phyloP scores from a whole-genome alignment of 345 rosid species.

The Arabis alpina region DNA sequence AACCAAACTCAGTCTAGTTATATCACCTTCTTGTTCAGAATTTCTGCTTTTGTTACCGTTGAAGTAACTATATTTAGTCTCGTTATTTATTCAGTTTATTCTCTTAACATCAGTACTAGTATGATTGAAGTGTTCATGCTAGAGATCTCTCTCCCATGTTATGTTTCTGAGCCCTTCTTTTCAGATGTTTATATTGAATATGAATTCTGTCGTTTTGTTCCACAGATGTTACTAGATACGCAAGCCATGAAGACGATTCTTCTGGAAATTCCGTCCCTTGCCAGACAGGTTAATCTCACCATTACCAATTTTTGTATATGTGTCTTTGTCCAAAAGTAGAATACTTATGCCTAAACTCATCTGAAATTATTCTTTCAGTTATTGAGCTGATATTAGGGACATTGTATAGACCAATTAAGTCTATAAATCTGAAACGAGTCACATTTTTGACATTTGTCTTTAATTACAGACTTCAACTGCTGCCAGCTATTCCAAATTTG shows the following conservation, averaged over 20 bases:
- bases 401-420: neutral
- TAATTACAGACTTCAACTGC: conserved; percentile 72
- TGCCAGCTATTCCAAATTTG: conserved; percentile 90
- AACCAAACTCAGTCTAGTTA: conserved; percentile 9
- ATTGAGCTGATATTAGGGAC: neutral
- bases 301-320: conserved; percentile 19
- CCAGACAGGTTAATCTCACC: conserved; percentile 72
- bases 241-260: conserved; percentile 98
- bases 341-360: too few relatives aligned
- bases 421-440: neutral
- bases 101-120: too few relatives aligned
- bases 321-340: too few relatives aligned
- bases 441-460: neutral
- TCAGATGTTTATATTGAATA: conserved; percentile 15
- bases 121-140: too few relatives aligned
- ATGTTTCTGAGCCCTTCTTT: conserved; percentile 20
- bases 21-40: neutral
- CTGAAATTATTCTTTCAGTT: too few relatives aligned
- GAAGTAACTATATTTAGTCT: neutral
- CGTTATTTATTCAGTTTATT: neutral
- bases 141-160: conserved; percentile 1
- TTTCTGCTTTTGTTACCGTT: conserved; percentile 8
- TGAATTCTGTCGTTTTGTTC: conserved; percentile 29
- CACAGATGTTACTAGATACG: conserved; percentile 96
- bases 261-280: conserved; percentile 92